Base-by-base conservation (phyloP, 768 basidiomycete genomes). In the Mycena rosella region DNA sequence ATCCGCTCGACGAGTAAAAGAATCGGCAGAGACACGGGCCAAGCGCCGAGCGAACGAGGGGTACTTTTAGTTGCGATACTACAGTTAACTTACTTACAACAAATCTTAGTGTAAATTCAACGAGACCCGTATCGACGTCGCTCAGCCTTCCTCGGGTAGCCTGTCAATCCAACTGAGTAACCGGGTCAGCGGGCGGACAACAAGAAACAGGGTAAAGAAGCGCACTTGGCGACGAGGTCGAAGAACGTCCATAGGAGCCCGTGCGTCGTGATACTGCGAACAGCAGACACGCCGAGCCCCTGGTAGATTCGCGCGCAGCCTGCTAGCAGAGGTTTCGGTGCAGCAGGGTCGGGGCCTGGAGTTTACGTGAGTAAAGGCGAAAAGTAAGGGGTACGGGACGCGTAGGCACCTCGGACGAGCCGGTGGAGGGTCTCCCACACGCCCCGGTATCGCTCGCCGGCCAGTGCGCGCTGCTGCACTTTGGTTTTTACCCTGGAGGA, bases 191-290 rank as follows among this genome's bases (percentile, higher is more conserved):
- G n/a, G 32, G 32, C 38, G 4, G 17, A 18, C 14, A 40, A 15
- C 4, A 40, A 40, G 38, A 18, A 18, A 40, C 32, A 40, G 17
- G 17, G 42, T 9, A n/a, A 11, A 22, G 5, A 3, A 5, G 3
- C 42, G 20, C 42, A 92, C 72, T 87, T 81, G 44, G 90, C 86
- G 32, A 88, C 89, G 72, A 91, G 81, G 81, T 98, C 96, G 77
- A 96, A 96, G 67, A 98, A 84, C 10, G 96, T 97, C 96, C 96
- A 98, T 56, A 96, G 83, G 42, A 97, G 83, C 24, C 96, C 96
- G 71, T 98, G 96, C 9, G 96, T 97, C 34, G 96, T 94, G 74
- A 97, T 91, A 73, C 93, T 96, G 58, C 98, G 89, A 57, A 94
- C 78, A 44, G 96, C 96, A 68, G 95, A 97, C 70, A 99, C 94